Conservation (phyloP, 1,284 basidiomycete genomes). For the Sutorius eximius region DNA sequence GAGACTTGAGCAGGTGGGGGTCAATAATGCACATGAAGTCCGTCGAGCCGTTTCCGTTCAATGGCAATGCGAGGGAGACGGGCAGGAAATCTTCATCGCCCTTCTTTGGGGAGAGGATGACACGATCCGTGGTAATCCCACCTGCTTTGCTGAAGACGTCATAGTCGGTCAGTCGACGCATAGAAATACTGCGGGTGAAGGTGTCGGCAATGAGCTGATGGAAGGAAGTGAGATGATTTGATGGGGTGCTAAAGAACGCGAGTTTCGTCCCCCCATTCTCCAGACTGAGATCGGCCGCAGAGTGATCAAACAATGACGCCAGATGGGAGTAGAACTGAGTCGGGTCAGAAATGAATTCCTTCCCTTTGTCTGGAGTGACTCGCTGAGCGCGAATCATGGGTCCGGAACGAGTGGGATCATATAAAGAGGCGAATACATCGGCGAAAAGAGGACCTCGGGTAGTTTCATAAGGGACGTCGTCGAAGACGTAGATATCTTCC, state of each 20-base stretch:
- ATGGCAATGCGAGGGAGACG: conserved; percentile 50
- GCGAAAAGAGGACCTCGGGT: conserved; percentile 67
- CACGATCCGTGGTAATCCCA: conserved; percentile 60
- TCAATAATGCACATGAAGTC: conserved; percentile 77
- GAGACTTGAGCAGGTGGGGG: conserved; percentile 63
- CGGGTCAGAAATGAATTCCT: conserved; percentile 50
- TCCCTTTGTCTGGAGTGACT: conserved; percentile 55
- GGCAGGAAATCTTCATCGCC: conserved; percentile 42
- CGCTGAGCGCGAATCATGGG: conserved; percentile 58
- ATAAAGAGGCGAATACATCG: conserved; percentile 68
- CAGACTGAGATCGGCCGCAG: conserved; percentile 18
- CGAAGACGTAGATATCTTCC: conserved; percentile 64
- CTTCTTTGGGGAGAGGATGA: conserved; percentile 55
- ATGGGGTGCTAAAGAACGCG: conserved; percentile 62
- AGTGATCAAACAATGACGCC: conserved; percentile 31
- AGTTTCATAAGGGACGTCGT: conserved; percentile 66
- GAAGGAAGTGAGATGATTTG: conserved; percentile 51
- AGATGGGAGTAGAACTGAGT: conserved; percentile 50
- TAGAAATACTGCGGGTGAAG: conserved; percentile 54
- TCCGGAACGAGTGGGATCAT: conserved; percentile 41
- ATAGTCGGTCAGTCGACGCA: conserved; percentile 61
- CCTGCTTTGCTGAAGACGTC: conserved; percentile 72
- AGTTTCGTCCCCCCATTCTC: conserved; percentile 45
- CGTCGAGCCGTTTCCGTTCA: conserved; percentile 50
- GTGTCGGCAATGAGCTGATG: conserved; percentile 57